Base-by-base conservation (phyloP, 441 rosid genomes). In the Erysimum cheiri region DNA sequence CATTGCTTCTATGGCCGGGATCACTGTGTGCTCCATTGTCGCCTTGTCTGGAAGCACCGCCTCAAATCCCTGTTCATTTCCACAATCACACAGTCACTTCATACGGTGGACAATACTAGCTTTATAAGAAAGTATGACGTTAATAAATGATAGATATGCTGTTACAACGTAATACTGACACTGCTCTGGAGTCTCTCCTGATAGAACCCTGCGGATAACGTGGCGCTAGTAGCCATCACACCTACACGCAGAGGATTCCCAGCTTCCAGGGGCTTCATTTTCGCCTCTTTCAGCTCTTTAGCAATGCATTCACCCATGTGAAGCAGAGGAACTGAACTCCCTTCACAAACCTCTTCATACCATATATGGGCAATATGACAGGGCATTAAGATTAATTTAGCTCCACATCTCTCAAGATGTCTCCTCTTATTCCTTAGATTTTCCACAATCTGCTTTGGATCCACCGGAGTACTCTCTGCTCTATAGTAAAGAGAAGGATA, bases 1-100 rank as follows among this genome's bases (percentile, higher is more conserved):
- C 73, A 90, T 74, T 1, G 96, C 91, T 44, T 85, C 90, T 13
- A 88, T 61, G 13, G 90, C 89, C 1, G 91, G 98, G 60, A 85
- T 77, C 48, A 82, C 76, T 0, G 81, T 73, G 60, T 88, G 90
- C 52, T 87, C 94, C 88, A 90, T 80, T 56, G 90, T 90, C 75
- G 93, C 91, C 81, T 82, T 92, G 63, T 87, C 96, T 3, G 91
- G 96, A 73, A 88, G 68, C 71, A 90, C 86, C 35, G 84, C 91
- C 77, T 89, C 96, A 74, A 87, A 85, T 17, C 89, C 98, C 96
- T 87, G 73, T 39, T 59, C 44, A 54, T 40, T 32, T 53, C 53
- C 52, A 43, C 17, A 55, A 31, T 14, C 35, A 67, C 5, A 67
- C 1, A 37, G 28, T 66, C 60, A 67, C 61, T 26, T 29, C 28